Percentiles rank a stretch among this genome's conserved stretches.
Evolutionary conservation across 805 yeast genomes (phyloP).

Genomic region (Starmerella etchellsii): DNA sequence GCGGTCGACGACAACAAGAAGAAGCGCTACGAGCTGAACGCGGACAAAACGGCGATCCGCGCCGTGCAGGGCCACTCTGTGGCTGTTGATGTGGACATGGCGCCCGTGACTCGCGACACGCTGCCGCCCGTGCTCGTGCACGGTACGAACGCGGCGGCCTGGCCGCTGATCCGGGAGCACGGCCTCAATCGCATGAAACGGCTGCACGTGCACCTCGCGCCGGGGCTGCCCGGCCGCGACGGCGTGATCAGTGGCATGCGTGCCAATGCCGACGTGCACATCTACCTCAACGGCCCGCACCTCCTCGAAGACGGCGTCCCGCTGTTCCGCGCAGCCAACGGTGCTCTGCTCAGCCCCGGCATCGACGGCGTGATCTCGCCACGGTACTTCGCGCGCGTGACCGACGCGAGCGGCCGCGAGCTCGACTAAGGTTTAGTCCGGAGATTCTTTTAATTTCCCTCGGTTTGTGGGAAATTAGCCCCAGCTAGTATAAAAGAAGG

Average conservation of each 20-base stretch:
- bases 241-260: constrained; percentile 64
- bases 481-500: too few relatives aligned
- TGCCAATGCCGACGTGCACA: constrained; percentile 38
- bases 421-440: too few relatives aligned
- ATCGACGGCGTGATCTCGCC: constrained; percentile 40
- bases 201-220: constrained; percentile 78
- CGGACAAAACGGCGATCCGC: constrained; percentile 36
- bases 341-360: constrained; percentile 61
- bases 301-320: constrained; percentile 35
- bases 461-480: too few relatives aligned
- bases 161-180: constrained; percentile 38
- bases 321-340: constrained; percentile 56
- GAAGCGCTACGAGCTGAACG: constrained; percentile 47
- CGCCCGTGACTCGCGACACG: constrained; percentile 28
- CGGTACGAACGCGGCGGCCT: constrained; percentile 52
- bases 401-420: constrained; percentile 23
- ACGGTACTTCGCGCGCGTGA: constrained; percentile 33
- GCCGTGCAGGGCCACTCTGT: constrained; percentile 93
- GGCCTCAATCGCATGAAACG: constrained; percentile 61
- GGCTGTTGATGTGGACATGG: constrained; percentile 33
- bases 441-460: too few relatives aligned
- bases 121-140: constrained; percentile 52
- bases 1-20: constrained; percentile 59
- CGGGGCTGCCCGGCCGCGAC: constrained; percentile 37
- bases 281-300: constrained; percentile 46